Conservation (phyloP, 2,329 filamentous ascomycete genomes). For the Colletotrichum plurivorum region DNA sequence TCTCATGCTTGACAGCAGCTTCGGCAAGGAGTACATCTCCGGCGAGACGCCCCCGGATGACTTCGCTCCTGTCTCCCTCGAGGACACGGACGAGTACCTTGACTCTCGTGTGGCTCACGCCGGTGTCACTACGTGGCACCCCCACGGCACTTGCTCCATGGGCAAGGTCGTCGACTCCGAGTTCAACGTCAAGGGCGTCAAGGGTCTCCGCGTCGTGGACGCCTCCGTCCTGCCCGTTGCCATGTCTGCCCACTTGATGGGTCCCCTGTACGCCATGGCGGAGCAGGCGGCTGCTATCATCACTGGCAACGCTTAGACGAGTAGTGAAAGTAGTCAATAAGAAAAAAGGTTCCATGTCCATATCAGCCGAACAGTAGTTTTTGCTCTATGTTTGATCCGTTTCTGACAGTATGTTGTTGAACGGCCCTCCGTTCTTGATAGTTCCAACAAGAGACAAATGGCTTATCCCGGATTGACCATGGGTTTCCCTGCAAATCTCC, state of each 20-base stretch:
- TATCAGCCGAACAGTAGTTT: no score
- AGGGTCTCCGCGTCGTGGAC: conserved; percentile 54
- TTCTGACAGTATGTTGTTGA: no score
- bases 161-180: conserved; percentile 50
- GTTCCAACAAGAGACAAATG: no score
- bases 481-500: no score
- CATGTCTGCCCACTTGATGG: conserved; percentile 63
- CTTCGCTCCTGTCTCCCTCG: conserved; percentile 8
- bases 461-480: no score
- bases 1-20: conserved; percentile 39
- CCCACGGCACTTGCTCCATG: conserved; percentile 47
- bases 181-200: conserved; percentile 53
- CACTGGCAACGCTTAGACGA: neutral
- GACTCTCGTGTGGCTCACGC: conserved; percentile 7
- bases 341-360: neutral
- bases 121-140: conserved; percentile 42
- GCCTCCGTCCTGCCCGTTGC: conserved; percentile 50
- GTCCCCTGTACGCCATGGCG: conserved; percentile 68
- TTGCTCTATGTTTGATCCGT: no score
- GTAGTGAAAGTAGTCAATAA: neutral
- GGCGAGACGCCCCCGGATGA: conserved; percentile 16
- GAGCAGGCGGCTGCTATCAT: conserved; percentile 74
- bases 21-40: conserved; percentile 30
- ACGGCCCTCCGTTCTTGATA: no score
- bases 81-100: conserved; percentile 21